These are phyloP conservation scores for Neodidymelliopsis sp. DNA, from an alignment of 2,329 filamentous ascomycete species.

Conservation along the genomic window DNA sequence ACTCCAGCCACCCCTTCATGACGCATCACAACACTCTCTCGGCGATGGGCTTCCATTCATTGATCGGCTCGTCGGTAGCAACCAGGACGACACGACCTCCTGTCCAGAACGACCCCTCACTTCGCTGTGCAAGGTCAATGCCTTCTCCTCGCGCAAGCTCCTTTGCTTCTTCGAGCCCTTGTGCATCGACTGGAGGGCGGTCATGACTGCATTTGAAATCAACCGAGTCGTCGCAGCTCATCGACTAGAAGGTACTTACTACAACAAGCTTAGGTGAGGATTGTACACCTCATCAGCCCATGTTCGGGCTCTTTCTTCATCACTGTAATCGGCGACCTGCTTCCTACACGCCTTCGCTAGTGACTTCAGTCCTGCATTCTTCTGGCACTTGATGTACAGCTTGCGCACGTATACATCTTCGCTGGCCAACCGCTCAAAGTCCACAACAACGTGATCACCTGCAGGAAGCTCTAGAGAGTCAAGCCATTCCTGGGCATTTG, in stretches of 20 bases:
- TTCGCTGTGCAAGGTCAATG: slow-evolving; percentile 23
- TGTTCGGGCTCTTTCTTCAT: slow-evolving; percentile 28
- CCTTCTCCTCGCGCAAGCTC: slow-evolving; percentile 32
- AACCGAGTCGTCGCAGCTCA: not conserved
- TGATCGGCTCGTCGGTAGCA: slow-evolving; percentile 47
- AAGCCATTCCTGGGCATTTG: slow-evolving; percentile 50
- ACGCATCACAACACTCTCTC: slow-evolving; percentile 34
- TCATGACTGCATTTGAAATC: slow-evolving; percentile 31
- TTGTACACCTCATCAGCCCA: slow-evolving; percentile 46
- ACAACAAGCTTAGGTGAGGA: slow-evolving; percentile 53
- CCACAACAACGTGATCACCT: slow-evolving; percentile 29
- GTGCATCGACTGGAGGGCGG: slow-evolving; percentile 30
- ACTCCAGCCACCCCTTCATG: not conserved
- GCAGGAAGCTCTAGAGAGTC: slow-evolving; percentile 37
- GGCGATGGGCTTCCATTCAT: slow-evolving; percentile 49
- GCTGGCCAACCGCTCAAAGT: slow-evolving; percentile 42
- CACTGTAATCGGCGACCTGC: slow-evolving; percentile 34
- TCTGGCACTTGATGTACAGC: slow-evolving; percentile 47
- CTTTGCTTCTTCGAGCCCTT: slow-evolving; percentile 32
- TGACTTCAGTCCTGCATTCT: slow-evolving; percentile 33
- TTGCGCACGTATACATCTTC: slow-evolving; percentile 51
- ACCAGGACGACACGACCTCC: slow-evolving; percentile 52
- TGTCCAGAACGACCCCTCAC: slow-evolving; percentile 37
- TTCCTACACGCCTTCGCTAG: slow-evolving; percentile 40
- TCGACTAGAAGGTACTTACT: slow-evolving; percentile 41